A percentile compares a stretch with the other conserved stretches of the same genome.
These are phyloP conservation scores for Arthrobotrys conoides DNA, from an alignment of 2,329 filamentous ascomycete species.

Conservation along the genomic window DNA sequence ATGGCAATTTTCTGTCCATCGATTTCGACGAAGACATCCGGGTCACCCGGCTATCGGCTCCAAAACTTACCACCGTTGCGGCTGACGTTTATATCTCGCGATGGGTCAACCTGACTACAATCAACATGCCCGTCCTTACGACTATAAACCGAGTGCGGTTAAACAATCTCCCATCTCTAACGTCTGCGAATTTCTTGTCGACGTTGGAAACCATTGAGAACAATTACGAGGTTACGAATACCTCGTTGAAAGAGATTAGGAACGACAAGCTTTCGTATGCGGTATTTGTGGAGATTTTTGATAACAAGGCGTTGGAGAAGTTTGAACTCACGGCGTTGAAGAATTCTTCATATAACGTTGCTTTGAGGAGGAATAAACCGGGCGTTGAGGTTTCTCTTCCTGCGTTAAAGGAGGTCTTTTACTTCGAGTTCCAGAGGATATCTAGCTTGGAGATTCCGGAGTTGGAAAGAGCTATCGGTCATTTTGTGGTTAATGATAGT, in stretches of 20 bases:
- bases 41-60: slow-evolving; percentile 28
- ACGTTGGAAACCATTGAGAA: slow-evolving; percentile 43
- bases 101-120: slow-evolving; percentile 42
- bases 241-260: slow-evolving; percentile 46
- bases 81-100: slow-evolving; percentile 35
- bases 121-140: slow-evolving; percentile 47
- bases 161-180: slow-evolving; percentile 36
- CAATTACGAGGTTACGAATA: slow-evolving; percentile 51
- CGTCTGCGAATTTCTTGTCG: slow-evolving; percentile 38
- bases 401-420: slow-evolving; percentile 33
- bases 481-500: slow-evolving; percentile 43
- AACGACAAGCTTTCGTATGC: slow-evolving; percentile 38
- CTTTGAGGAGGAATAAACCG: slow-evolving; percentile 41
- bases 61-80: slow-evolving; percentile 31
- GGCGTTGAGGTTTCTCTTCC: slow-evolving; percentile 41
- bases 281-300: slow-evolving; percentile 50
- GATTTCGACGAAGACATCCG: slow-evolving; percentile 40
- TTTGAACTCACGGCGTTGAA: slow-evolving; percentile 35
- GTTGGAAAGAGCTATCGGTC: slow-evolving; percentile 32
- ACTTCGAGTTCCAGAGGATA: slow-evolving; percentile 33
- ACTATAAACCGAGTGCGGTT: slow-evolving; percentile 34
- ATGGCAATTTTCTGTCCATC: slow-evolving; percentile 32
- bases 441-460: slow-evolving; percentile 29
- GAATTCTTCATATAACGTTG: slow-evolving; percentile 48
- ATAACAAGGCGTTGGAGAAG: slow-evolving; percentile 35